Conservation (phyloP, 1,139 yeast genomes). For the Kluyveromyces sp. region DNA sequence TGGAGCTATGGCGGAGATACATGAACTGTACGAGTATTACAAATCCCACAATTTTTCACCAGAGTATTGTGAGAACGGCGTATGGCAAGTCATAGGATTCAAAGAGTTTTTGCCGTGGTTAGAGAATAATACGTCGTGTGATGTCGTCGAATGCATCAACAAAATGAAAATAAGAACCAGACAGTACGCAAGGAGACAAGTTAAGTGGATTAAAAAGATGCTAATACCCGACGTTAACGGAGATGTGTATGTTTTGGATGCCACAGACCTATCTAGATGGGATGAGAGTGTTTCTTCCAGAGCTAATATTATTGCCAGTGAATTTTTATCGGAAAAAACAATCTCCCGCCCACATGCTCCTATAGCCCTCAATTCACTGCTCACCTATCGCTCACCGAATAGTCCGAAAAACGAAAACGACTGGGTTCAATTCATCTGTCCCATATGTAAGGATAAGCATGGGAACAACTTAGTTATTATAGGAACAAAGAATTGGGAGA, state of each 20-base stretch:
- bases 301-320: slow-evolving; percentile 46
- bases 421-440: slow-evolving; percentile 70
- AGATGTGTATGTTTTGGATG: slow-evolving; percentile 61
- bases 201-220: slow-evolving; percentile 84
- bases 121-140: slow-evolving; percentile 24
- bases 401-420: slow-evolving; percentile 31
- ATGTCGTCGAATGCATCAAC: slow-evolving; percentile 47
- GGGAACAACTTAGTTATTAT: slow-evolving; percentile 57
- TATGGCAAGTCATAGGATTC: slow-evolving; percentile 95
- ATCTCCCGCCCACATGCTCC: slow-evolving; percentile 39
- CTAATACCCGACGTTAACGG: slow-evolving; percentile 68
- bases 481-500: slow-evolving; percentile 65
- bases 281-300: slow-evolving; percentile 43
- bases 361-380: slow-evolving; percentile 33
- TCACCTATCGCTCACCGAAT: slow-evolving; percentile 22
- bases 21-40: slow-evolving; percentile 46
- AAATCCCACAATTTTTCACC: slow-evolving; percentile 21
- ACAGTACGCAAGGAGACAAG: slow-evolving; percentile 80
- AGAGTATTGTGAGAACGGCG: slow-evolving; percentile 57
- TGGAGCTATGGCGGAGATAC: slow-evolving; percentile 67
- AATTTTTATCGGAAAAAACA: slow-evolving; percentile 33
- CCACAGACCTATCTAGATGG: slow-evolving; percentile 67
- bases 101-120: slow-evolving; percentile 88
- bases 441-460: slow-evolving; percentile 51
- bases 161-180: slow-evolving; percentile 80